Percentiles rank a stretch among this genome's conserved stretches.
Evolutionary conservation across 169 alveolate genomes (phyloP).

Genomic region (Plasmodium knowlesi): DNA sequence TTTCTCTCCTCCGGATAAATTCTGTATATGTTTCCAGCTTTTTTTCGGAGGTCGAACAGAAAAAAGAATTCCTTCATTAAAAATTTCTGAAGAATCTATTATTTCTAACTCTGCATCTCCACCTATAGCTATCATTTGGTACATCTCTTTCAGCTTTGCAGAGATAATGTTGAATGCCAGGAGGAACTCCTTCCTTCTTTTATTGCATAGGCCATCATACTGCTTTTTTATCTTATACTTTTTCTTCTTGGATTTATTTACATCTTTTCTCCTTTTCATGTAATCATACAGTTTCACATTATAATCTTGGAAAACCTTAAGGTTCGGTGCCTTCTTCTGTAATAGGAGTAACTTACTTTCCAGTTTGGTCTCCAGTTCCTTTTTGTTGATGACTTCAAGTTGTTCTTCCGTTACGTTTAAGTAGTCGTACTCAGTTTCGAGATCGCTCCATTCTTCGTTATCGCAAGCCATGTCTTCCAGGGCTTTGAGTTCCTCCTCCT

Average conservation of each 20-base stretch:
- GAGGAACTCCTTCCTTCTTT: constrained; percentile 85
- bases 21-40: constrained; percentile 97
- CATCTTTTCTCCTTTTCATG: constrained; percentile 77
- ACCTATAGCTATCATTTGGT: constrained; percentile 92
- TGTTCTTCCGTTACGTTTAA: constrained; percentile 73
- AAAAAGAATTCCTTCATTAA: constrained; percentile 97
- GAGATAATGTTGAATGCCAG: constrained; percentile 88
- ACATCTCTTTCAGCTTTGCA: constrained; percentile 90
- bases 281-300: constrained; percentile 79
- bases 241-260: constrained; percentile 64
- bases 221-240: constrained; percentile 77
- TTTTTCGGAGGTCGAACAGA: constrained; percentile 98
- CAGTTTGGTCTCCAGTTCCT: constrained; percentile 76
- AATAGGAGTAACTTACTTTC: constrained; percentile 77
- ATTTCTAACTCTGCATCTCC: constrained; percentile 99
- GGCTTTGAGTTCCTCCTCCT: constrained; percentile 47
- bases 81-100: constrained; percentile 96
- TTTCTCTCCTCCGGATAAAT: constrained; percentile 98
- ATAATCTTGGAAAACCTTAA: constrained; percentile 77
- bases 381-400: constrained; percentile 75
- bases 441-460: constrained; percentile 48
- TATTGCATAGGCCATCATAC: constrained; percentile 78
- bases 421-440: constrained; percentile 73
- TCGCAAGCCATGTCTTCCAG: constrained; percentile 42
- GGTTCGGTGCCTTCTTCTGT: constrained; percentile 76